Evolutionary conservation across 176 grass and related monocot genomes (phyloP).

Genomic region (Ampelocalamus luodianensis): DNA sequence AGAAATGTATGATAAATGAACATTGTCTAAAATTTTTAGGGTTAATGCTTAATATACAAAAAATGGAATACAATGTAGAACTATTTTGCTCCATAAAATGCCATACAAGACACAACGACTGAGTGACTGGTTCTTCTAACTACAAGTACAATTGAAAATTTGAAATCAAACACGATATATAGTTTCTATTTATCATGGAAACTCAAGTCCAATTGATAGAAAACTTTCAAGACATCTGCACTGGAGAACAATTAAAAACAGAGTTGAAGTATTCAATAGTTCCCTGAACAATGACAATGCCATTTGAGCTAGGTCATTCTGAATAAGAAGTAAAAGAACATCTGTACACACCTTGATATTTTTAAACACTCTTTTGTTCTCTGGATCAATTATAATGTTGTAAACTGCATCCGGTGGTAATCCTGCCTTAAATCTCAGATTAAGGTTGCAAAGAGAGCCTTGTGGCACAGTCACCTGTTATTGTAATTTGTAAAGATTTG

Average conservation of each 20-base stretch:
- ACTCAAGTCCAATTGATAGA: not conserved
- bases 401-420: conserved; percentile 92
- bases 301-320: not conserved
- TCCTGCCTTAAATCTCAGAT: conserved; percentile 71
- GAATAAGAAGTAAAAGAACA: not conserved
- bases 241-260: not conserved
- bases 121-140: not conserved
- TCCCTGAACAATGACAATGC: not conserved
- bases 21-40: not conserved
- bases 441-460: conserved; percentile 91
- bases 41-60: not conserved
- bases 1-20: not conserved
- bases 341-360: conserved; percentile 80
- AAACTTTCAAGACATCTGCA: not conserved
- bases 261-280: not conserved
- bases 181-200: not conserved
- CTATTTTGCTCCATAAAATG: not conserved
- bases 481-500: conserved; percentile 38
- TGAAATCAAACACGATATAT: not conserved
- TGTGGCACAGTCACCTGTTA: conserved; percentile 81
- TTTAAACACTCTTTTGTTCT: conserved; percentile 92
- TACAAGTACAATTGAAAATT: not conserved
- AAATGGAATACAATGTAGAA: not conserved
- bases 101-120: not conserved
- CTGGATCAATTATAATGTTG: conserved; percentile 84